Evolutionary conservation across 2,329 filamentous ascomycete genomes (phyloP), one percentile per base, ranked within the genome.

Genomic region (Diaporthe citrichinensis): DNA sequence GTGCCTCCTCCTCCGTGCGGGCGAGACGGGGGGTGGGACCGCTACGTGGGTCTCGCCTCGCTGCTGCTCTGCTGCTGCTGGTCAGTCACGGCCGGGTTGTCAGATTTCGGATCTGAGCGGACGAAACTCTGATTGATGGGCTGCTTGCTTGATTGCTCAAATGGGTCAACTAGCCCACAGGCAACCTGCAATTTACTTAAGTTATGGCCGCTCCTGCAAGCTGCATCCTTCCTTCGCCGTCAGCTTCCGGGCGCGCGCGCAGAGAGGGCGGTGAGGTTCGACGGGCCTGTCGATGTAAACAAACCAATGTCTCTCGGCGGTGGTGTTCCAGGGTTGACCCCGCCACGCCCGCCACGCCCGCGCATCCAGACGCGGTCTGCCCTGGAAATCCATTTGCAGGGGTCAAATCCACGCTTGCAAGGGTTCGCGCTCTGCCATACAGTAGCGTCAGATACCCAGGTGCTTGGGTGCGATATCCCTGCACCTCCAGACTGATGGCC

Each of bases 101-200:
- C 77, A 75, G 76, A 78, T 76, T 71, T 73, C 71, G 71, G 71
- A 75, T 75, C 73, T 72, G 73, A 61, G 74, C 72, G 67, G 65
- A 53, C 31, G 31, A 6, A 53, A 39, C 61, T 51, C 28, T 51
- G 65, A 68, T 36, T 53, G 61, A 49, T 49, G 41, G 61, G 12
- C 46, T 10, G 4, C 14, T n/a, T n/a, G 8, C 12, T 17, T 6
- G 44, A 17, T 4, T 39, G 46, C 46, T 36, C 28, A 39, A 25
- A 36, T 10, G 28, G 44, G 46, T 68, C 44, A 17, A n/a, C 15
- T 23, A 51, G 31, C 31, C 44, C 28, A 25, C 51, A 12, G 20
- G 36, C 36, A 39, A 14, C 3, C 36, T 39, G 36, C 36, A 39
- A 39, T 39, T 12, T 39, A 12, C 36, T 39, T 14, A 39, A 39